Evolutionary conservation across 2,329 filamentous ascomycete genomes (phyloP).

Genomic region (Fusarium sp.): DNA sequence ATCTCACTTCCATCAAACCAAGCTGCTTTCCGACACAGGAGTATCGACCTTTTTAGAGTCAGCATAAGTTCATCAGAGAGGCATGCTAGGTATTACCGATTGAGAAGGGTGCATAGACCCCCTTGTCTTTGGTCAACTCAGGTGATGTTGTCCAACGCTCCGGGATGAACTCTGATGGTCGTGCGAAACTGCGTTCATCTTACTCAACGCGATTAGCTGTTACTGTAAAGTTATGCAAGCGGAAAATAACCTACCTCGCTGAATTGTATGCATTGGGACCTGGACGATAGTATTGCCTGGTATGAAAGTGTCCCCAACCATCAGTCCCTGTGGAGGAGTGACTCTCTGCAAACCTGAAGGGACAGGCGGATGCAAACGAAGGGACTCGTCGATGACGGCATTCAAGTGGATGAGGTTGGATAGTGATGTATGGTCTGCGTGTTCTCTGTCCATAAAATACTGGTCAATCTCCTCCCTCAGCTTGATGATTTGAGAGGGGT

Average conservation of each 20-base stretch:
- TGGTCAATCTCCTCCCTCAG: conserved; percentile 49
- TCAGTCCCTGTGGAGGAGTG: conserved; percentile 49
- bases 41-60: conserved; percentile 6
- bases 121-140: conserved; percentile 44
- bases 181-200: conserved; percentile 41
- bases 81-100: conserved; percentile 27
- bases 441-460: conserved; percentile 8
- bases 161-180: conserved; percentile 46
- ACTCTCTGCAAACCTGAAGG: conserved; percentile 46
- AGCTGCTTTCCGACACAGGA: conserved; percentile 30
- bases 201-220: neutral
- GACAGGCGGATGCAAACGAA: conserved; percentile 50
- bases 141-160: conserved; percentile 48
- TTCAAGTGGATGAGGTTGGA: conserved; percentile 43
- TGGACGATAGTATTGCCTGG: conserved; percentile 27
- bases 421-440: conserved; percentile 28
- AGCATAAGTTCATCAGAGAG: neutral
- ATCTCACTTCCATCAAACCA: conserved; percentile 27
- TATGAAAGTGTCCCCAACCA: conserved; percentile 25
- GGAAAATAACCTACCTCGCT: conserved; percentile 47
- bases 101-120: conserved; percentile 46
- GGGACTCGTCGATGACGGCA: conserved; percentile 51
- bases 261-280: conserved; percentile 31
- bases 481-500: conserved; percentile 35
- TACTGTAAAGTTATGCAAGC: no score